These are phyloP conservation scores for Citrus trifoliata DNA, from an alignment of 345 rosid genomes.

Conservation along the genomic window DNA sequence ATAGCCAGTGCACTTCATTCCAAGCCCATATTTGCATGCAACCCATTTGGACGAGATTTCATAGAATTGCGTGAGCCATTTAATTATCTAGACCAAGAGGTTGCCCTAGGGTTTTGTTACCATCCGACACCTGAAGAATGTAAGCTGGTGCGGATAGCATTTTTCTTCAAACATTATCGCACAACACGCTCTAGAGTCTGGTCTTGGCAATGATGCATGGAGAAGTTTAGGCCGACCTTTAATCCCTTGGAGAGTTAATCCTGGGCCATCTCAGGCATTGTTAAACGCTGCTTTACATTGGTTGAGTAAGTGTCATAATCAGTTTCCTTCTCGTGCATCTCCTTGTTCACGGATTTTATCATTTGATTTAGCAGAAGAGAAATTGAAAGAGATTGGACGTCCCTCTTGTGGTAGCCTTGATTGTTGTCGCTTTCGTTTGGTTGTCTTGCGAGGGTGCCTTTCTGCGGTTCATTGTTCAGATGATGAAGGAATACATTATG, in stretches of 20 bases:
- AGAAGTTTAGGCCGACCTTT: neutral
- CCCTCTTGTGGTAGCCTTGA: neutral
- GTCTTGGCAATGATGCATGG: neutral
- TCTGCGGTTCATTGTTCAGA: neutral
- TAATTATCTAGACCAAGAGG: neutral
- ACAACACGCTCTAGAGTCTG: neutral
- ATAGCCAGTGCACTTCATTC: neutral
- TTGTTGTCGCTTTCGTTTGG: neutral
- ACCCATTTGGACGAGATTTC: neutral
- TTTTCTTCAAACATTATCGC: neutral
- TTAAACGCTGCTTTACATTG: conserved; percentile 1
- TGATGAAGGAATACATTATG: neutral
- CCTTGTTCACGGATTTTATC: neutral
- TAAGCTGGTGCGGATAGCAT: neutral
- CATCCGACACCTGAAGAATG: neutral
- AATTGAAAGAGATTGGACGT: neutral
- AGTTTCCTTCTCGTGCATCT: neutral
- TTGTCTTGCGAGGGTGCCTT: conserved; percentile 1
- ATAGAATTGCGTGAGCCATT: neutral
- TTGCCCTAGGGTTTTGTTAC: neutral
- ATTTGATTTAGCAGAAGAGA: conserved; percentile 1
- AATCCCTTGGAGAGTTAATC: neutral
- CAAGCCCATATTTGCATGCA: neutral
- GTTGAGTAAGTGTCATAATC: neutral
- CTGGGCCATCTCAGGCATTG: neutral